Conservation (phyloP, 257 asterid species). For the Przewalskia tangutica region DNA sequence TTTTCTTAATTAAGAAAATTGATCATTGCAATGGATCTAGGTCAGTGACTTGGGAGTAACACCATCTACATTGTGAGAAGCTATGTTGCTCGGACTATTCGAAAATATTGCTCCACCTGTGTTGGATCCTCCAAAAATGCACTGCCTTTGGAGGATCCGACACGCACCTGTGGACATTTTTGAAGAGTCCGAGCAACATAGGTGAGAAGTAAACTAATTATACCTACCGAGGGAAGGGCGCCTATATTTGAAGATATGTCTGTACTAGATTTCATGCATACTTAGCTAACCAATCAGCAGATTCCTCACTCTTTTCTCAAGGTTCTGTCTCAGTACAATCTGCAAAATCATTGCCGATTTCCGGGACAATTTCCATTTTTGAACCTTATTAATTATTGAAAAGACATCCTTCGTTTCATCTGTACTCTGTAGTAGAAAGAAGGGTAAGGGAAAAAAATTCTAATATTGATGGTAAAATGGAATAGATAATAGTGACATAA, state of each 20-base stretch:
- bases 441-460: not conserved
- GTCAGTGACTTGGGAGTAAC: not conserved
- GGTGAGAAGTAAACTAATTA: not conserved
- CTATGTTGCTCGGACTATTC: no score
- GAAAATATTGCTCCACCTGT: no score
- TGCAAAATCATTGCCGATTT: not conserved
- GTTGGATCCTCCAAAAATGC: no score
- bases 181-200: no score
- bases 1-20: not conserved
- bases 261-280: not conserved
- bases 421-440: not conserved
- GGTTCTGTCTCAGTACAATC: not conserved
- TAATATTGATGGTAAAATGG: not conserved
- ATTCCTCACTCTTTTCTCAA: not conserved
- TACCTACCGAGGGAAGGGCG: not conserved
- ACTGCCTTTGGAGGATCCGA: no score
- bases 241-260: not conserved
- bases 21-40: not conserved
- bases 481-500: not conserved
- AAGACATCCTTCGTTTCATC: not conserved
- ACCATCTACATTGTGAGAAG: not conserved
- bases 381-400: not conserved
- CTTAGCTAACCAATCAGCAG: not conserved
- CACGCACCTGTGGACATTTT: no score
- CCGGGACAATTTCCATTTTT: not conserved